Percentiles rank a stretch among this genome's conserved stretches.
These are phyloP conservation scores for Crepidotus variabilis DNA, from an alignment of 768 basidiomycete genomes.

Conservation along the genomic window DNA sequence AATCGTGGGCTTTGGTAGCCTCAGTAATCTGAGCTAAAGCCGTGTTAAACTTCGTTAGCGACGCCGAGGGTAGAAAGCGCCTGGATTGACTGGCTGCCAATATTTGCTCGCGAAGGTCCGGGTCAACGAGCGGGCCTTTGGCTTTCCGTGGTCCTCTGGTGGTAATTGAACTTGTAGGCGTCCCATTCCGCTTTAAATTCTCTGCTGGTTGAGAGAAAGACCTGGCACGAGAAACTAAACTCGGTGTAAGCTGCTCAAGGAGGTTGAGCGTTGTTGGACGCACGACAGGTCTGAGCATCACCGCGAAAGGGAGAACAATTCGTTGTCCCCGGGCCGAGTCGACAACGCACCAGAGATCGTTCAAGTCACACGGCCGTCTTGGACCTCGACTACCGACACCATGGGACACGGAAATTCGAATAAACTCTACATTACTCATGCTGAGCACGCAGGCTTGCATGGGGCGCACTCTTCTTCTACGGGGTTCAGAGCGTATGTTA, in stretches of 20 bases:
- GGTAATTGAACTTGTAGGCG: background rate
- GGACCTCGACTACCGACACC: slow-evolving; percentile 11
- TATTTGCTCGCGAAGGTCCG: slow-evolving; percentile 20
- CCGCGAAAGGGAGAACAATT: background rate
- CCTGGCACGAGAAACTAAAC: slow-evolving; percentile 18
- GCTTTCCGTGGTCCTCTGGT: background rate
- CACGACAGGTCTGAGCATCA: slow-evolving; percentile 3
- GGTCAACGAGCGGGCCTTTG: slow-evolving; percentile 16
- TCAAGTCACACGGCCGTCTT: background rate
- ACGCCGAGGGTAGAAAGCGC: slow-evolving; percentile 11
- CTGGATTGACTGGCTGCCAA: slow-evolving; percentile 17
- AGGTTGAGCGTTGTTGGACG: slow-evolving; percentile 22
- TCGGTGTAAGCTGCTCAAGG: slow-evolving; percentile 43
- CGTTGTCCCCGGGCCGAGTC: background rate
- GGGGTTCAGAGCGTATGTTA: slow-evolving; percentile 65
- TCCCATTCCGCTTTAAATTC: background rate
- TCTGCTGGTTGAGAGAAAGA: slow-evolving; percentile 8
- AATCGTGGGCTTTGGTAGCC: slow-evolving; percentile 9
- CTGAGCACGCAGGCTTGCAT: slow-evolving; percentile 77
- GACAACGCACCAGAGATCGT: background rate
- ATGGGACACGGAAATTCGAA: slow-evolving; percentile 88
- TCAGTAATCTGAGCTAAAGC: slow-evolving; percentile 12
- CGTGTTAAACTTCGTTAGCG: slow-evolving; percentile 14
- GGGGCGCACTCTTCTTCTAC: slow-evolving; percentile 80
- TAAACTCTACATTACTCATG: slow-evolving; percentile 88